Conservation (phyloP, 2,329 filamentous ascomycete genomes). For the Penicillium sp. region DNA sequence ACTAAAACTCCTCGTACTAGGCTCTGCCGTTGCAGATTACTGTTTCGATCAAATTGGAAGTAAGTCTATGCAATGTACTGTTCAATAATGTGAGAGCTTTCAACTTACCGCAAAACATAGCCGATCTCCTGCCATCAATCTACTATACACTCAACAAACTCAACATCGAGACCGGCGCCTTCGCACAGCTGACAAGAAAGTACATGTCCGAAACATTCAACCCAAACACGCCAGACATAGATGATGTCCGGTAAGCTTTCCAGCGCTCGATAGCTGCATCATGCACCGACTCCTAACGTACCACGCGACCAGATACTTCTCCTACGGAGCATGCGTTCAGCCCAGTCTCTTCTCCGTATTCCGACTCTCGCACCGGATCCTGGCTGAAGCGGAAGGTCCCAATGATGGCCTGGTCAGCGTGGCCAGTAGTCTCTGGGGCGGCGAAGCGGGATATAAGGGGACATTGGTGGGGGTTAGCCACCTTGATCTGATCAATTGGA, state of each 20-base stretch:
- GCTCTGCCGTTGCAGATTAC: constrained; percentile 64
- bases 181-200: constrained; percentile 60
- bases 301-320: constrained; percentile 53
- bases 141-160: constrained; percentile 59
- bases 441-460: constrained; percentile 57
- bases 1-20: constrained; percentile 30
- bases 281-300: background rate
- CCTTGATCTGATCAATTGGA: constrained; percentile 68
- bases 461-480: constrained; percentile 65
- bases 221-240: constrained; percentile 57
- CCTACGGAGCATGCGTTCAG: constrained; percentile 62
- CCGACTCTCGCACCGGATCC: constrained; percentile 56
- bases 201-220: constrained; percentile 64
- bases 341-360: constrained; percentile 61
- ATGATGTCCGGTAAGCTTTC: constrained; percentile 49
- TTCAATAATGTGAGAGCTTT: too few species aligned
- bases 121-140: constrained; percentile 54
- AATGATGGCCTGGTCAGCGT: constrained; percentile 67
- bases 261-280: background rate
- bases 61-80: constrained; percentile 28
- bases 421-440: constrained; percentile 61
- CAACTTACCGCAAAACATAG: constrained; percentile 40
- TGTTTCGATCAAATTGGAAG: constrained; percentile 60
- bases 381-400: constrained; percentile 56
- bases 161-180: constrained; percentile 60